Evolutionary conservation across 2,329 filamentous ascomycete genomes (phyloP), one percentile per base, ranked within the genome.

Genomic region (Cucurbitaria berberidis): DNA sequence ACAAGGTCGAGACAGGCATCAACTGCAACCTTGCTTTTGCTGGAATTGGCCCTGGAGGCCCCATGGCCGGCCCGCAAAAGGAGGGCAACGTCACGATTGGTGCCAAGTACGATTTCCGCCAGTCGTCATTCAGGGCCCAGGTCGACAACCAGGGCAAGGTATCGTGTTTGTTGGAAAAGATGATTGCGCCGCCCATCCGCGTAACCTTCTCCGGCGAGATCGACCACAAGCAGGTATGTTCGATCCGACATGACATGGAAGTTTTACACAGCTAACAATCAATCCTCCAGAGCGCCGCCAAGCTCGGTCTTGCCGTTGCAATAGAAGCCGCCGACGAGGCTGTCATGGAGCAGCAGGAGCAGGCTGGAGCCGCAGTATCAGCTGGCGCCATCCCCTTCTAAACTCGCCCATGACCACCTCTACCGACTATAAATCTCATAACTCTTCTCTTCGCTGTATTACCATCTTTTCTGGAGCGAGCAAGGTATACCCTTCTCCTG

Each of bases 41-140:
- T 21, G 80, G 79, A 24, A 83, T 86, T 27, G 82, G 86, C 27
- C 73, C 85, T 53, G 72, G 54, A 64, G 85, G 84, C 46, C 84
- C 86, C 59, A 91, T 91, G 69, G 86, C 83, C 55, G 86, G 86
- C n/a, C 67, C 66, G 48, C 85, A 88, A 76, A 93, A 92, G 77
- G 93, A 99, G 77, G 95, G 95, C 50, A 84, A 91, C 57, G 93
- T 96, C 48, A 91, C 93, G 48, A 84, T 98, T 68, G 95, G 93
- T 70, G 91, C 92, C 74, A 99, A 99, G 80, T 99, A 99, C 80
- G 93, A 97, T 76, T 99, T 99, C 86, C 86, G 91, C 73, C 95
- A 91, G 49, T 95, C 91, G 45, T 95, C 91, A 36, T 96, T 97
- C 87, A 88, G 93, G 63, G 95, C 93, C 39, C 95, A 99, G 80